Evolutionary conservation across 305 asterid genomes (phyloP), one percentile per base, ranked within the genome.

Genomic region (Rubia peregrina): DNA sequence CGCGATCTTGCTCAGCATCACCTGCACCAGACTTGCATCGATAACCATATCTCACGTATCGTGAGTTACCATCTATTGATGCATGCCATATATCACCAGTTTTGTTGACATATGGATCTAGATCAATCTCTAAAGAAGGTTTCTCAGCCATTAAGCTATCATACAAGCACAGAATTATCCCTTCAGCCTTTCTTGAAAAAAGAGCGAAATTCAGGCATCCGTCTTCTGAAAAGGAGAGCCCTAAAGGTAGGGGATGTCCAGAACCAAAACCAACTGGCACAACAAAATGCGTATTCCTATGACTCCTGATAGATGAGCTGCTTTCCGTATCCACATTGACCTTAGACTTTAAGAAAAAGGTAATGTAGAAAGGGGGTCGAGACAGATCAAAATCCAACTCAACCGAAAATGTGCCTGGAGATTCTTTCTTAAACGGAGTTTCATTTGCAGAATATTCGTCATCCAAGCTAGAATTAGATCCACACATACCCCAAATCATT

Each of bases 71-170:
- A 69, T 86, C 83, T 11, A 90, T 17, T 72, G 80, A 81, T 61
- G 86, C 91, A 83, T 93, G 98, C 97, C 98, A 93, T 74, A 93
- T 80, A 79, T 86, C 82, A 66, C 97, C 97, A 3, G 96, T 65
- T 26, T 85, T 89, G 69, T 93, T 90, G 67, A 89, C 83, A 69
- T 89, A 87, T n/a, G 95, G 91, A 83, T 93, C 98, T 76, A 93
- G 88, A 79, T 93, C 95, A 80, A 93, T 88, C 86, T 93, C 96
- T 80, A 90, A 67, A 76, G 85, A 79, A 79, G 98, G 97, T 38
- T 83, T 80, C 43, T 85, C 88, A 51, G 65, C 74, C 59, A 42
- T 55, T 61, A 75, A n/a, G 69, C 86, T 89, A 44, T 82, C 76
- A 81, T 86, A 93, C 75, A 93, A 86, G 80, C 98, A 93, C 12